phyloP scores from a whole-genome alignment of 73 alveolate genomes.

The Tetrahymena malaccensis region DNA sequence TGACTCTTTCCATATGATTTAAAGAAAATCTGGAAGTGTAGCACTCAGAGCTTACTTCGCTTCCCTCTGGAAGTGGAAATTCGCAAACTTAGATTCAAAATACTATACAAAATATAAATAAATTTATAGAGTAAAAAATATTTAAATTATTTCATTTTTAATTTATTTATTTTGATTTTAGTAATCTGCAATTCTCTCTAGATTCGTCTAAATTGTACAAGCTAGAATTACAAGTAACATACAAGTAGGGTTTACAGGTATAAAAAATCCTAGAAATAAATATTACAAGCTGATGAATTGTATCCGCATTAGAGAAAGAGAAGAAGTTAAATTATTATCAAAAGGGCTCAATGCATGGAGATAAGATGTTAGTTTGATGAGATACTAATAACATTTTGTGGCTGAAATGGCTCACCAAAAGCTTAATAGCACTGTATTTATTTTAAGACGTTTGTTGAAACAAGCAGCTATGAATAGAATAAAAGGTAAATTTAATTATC shows the following conservation, averaged over 20 bases:
- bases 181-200: neutral
- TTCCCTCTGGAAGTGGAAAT: neutral
- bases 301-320: neutral
- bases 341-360: neutral
- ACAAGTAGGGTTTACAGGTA: neutral
- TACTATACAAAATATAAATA: neutral
- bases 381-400: neutral
- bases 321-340: neutral
- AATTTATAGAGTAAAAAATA: neutral
- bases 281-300: neutral
- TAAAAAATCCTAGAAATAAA: neutral
- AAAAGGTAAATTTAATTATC: neutral
- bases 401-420: neutral
- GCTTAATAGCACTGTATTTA: neutral
- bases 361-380: neutral
- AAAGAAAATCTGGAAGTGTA: neutral
- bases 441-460: neutral
- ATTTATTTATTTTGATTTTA: neutral
- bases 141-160: neutral
- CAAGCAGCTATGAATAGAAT: neutral
- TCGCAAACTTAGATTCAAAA: neutral
- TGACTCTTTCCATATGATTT: neutral
- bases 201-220: neutral
- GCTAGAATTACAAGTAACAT: neutral
- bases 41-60: neutral